These are phyloP conservation scores for Zangia roseola DNA, from an alignment of 768 basidiomycete genomes.

Conservation along the genomic window DNA sequence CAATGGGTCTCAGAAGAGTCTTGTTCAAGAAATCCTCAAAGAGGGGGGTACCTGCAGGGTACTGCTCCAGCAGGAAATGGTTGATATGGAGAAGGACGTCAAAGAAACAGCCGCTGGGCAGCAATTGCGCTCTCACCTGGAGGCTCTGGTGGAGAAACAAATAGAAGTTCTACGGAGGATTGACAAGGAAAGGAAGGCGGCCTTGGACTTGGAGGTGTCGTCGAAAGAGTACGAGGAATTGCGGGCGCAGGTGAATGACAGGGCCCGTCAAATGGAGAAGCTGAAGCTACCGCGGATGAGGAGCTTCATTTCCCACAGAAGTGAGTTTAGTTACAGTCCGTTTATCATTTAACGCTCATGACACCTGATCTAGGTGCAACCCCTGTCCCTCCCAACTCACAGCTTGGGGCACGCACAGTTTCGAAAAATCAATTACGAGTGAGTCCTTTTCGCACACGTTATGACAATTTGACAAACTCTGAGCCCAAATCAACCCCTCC, in stretches of 20 bases:
- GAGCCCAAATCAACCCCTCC: too few species aligned
- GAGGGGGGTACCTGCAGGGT: background rate
- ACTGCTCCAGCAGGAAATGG: slow-evolving; percentile 12
- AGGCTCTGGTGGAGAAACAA: slow-evolving; percentile 9
- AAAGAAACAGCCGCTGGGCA: slow-evolving; percentile 9
- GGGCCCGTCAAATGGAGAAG: slow-evolving; percentile 7
- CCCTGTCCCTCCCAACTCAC: too few species aligned
- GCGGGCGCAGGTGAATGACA: slow-evolving; percentile 3
- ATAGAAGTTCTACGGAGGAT: slow-evolving; percentile 3
- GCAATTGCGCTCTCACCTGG: slow-evolving; percentile 7
- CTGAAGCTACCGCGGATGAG: slow-evolving; percentile 8
- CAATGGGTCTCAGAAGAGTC: slow-evolving; percentile 4
- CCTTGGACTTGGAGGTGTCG: background rate
- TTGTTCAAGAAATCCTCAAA: slow-evolving; percentile 10
- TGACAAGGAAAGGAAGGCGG: slow-evolving; percentile 1
- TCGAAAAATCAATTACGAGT: too few species aligned
- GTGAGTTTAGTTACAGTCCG: too few species aligned
- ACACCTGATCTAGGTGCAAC: too few species aligned
- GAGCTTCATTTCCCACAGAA: too few species aligned
- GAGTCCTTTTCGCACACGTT: too few species aligned
- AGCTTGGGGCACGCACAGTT: too few species aligned
- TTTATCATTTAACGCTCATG: too few species aligned
- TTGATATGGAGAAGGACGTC: slow-evolving; percentile 1
- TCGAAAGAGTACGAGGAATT: slow-evolving; percentile 7
- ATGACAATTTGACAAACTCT: too few species aligned